These are phyloP conservation scores for Trichoderma asperelloides DNA, from an alignment of 495 filamentous ascomycete species.

Conservation along the genomic window DNA sequence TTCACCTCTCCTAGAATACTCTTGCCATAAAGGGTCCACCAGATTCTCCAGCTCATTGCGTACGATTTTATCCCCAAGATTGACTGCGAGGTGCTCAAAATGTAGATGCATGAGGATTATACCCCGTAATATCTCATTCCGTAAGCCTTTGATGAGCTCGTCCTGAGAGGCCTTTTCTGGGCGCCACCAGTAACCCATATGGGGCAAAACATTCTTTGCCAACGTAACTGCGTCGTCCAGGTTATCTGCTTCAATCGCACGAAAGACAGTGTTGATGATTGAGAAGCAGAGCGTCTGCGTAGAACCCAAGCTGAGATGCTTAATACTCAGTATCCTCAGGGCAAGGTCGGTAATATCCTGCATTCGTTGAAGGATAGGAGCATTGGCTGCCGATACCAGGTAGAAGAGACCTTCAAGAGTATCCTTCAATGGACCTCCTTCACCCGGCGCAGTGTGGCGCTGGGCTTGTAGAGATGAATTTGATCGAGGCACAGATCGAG, in stretches of 20 bases:
- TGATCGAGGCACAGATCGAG: slow-evolving; percentile 25
- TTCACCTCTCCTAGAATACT: slow-evolving; percentile 63
- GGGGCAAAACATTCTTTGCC: slow-evolving; percentile 53
- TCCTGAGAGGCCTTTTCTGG: slow-evolving; percentile 57
- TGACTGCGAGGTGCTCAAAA: slow-evolving; percentile 34
- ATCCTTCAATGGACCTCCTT: slow-evolving; percentile 25
- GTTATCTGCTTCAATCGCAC: slow-evolving; percentile 56
- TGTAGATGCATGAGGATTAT: slow-evolving; percentile 57
- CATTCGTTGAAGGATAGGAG: slow-evolving; percentile 54
- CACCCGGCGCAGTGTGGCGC: not conserved
- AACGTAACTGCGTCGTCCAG: slow-evolving; percentile 49
- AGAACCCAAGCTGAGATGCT: slow-evolving; percentile 45
- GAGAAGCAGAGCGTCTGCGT: slow-evolving; percentile 64
- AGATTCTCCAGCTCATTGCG: slow-evolving; percentile 41
- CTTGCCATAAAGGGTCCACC: slow-evolving; percentile 52
- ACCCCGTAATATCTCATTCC: slow-evolving; percentile 56
- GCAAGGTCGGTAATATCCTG: slow-evolving; percentile 49
- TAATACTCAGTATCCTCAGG: slow-evolving; percentile 53
- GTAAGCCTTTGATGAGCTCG: slow-evolving; percentile 53
- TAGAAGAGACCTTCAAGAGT: slow-evolving; percentile 57
- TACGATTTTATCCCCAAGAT: slow-evolving; percentile 21
- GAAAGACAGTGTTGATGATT: slow-evolving; percentile 62
- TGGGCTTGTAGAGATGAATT: slow-evolving; percentile 12
- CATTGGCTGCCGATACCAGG: slow-evolving; percentile 59
- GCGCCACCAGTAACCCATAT: slow-evolving; percentile 66